Evolutionary conservation across 106 monocot genomes (phyloP), one percentile per base, ranked within the genome.

Genomic region (Phalaenopsis aphrodite): DNA sequence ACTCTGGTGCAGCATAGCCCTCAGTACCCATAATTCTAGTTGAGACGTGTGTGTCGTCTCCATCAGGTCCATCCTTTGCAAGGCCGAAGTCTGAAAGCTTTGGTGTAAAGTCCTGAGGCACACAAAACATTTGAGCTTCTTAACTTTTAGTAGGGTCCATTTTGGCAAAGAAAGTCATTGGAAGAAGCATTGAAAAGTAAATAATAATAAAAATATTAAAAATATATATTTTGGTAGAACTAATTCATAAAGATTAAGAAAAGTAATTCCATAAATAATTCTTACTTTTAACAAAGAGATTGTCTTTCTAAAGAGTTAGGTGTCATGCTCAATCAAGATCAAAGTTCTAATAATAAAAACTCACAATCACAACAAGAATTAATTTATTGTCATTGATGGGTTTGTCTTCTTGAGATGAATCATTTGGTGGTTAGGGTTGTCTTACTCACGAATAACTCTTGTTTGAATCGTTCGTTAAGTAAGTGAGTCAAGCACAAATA

Each of bases 51-150:
- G 88, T 88, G 64, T 88, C 73, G 80, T 88, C 88, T 68, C 88
- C 88, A n/a, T 77, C 80, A 17, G 88, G 88, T 19, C 88, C 88
- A 15, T 85, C 85, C 48, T 85, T 82, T 55, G 88, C 88, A 52
- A 88, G 88, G 19, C 88, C 88, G 52, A 88, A 88, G 78, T 88
- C 88, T 64, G 88, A 88, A 41, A 88, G 82, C 38, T 88, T 88
- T n/a, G 88, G 83, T 72, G 85, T 85, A 49, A 85, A 88, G 55
- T 88, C 85, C 88, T 88, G 85, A 43, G 69, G 52, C 19, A 69
- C 38, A 39, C 5, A 36, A 37, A 12, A 68, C 30, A 30, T 37
- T 68, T 12, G 68, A 11, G 9, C 18, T 5, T n/a, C 30, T 61
- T n/a, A 61, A 61, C n/a, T 61, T 21, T 8, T 64, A 5, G 24